Percentiles rank a stretch among this genome's conserved stretches.
Conservation (phyloP, 2,329 filamentous ascomycete species). For the Aureobasidium zeae region DNA sequence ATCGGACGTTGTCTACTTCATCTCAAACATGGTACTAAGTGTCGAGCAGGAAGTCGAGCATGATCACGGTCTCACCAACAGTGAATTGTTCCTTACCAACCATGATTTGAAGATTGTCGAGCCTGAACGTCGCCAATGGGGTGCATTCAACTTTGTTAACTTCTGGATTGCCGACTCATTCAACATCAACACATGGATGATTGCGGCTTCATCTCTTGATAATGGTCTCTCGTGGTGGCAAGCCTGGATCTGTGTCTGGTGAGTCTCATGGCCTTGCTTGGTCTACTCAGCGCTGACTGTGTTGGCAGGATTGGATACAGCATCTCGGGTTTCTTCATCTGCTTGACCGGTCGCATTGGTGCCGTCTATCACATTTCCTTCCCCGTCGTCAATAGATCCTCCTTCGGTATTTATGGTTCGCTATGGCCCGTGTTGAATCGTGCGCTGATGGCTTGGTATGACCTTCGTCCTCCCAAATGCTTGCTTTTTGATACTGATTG, state of each 20-base stretch:
- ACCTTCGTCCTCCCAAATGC: neutral
- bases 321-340: constrained; percentile 67
- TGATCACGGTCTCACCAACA: constrained; percentile 66
- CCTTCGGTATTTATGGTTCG: constrained; percentile 82
- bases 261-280: neutral
- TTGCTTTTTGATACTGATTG: neutral
- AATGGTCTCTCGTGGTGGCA: constrained; percentile 48
- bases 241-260: constrained; percentile 32
- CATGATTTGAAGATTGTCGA: constrained; percentile 54
- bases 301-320: constrained; percentile 55
- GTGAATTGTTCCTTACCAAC: constrained; percentile 82
- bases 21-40: neutral
- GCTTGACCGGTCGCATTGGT: constrained; percentile 70
- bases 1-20: neutral
- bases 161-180: constrained; percentile 77
- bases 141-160: constrained; percentile 75
- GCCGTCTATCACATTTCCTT: constrained; percentile 85
- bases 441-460: constrained; percentile 65
- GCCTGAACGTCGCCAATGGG: constrained; percentile 71
- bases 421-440: constrained; percentile 85
- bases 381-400: constrained; percentile 66
- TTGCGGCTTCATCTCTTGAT: constrained; percentile 75
- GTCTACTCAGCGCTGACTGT: constrained; percentile 22
- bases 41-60: constrained; percentile 45
- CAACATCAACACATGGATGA: constrained; percentile 60